phyloP scores from a whole-genome alignment of 75 land plant species.

The Pinus taeda region DNA sequence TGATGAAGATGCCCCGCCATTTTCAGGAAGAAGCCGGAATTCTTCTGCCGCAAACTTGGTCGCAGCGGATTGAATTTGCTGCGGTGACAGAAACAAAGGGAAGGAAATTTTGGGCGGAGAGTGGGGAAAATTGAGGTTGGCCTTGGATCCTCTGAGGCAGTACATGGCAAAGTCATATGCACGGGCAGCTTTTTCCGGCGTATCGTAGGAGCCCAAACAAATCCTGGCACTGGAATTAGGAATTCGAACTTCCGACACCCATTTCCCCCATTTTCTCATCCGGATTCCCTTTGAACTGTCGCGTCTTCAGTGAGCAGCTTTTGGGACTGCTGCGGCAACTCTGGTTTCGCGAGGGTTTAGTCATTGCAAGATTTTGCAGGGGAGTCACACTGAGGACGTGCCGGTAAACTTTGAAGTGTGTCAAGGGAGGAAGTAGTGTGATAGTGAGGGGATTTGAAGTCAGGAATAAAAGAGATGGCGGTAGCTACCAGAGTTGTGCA shows the following conservation, averaged over 20 bases:
- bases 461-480: no score
- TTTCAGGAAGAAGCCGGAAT: no score
- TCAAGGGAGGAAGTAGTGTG: no score
- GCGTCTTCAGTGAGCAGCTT: no score
- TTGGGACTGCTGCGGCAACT: no score
- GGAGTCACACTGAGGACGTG: no score
- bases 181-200: constrained; percentile 40
- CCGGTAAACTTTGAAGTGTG: no score
- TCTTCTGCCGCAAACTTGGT: neutral
- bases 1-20: no score
- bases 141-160: constrained; percentile 19
- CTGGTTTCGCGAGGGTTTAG: no score
- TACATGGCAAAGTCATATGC: constrained; percentile 41
- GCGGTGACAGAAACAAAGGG: neutral
- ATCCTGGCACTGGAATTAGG: constrained; percentile 38
- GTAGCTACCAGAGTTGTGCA: no score
- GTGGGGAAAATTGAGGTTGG: neutral
- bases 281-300: constrained; percentile 19
- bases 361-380: no score
- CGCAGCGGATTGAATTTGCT: neutral
- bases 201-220: constrained; percentile 41
- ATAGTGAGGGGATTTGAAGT: no score
- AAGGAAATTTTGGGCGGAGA: neutral
- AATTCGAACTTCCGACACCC: constrained; percentile 28
- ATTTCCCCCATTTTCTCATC: constrained; percentile 30